Evolutionary conservation across 441 rosid species (phyloP), one percentile per base, ranked within the genome.

Genomic region (Gossypium aridum): DNA sequence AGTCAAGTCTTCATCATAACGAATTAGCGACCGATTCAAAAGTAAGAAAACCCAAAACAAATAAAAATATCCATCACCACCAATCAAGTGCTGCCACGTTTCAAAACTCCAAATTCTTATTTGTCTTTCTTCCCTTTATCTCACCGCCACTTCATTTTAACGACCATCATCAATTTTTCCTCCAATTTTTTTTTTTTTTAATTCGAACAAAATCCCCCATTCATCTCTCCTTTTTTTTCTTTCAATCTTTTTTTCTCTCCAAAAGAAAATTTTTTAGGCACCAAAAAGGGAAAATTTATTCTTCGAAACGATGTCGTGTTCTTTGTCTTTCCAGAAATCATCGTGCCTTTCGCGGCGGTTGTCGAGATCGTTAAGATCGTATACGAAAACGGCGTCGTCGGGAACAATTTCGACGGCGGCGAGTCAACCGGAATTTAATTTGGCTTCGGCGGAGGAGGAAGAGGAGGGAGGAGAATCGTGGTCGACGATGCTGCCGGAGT

Each of bases 401-500:
- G 54, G 31, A 53, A 25, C 17, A 7, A 16, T 51, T 47, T 25
- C 20, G n/a, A 28, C 63, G 20, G 5, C 31, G 57, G 69, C 19
- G 34, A 22, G 1, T 20, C 53, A 4, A 1, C 51, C 2, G 22
- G 60, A 34, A 61, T 16, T 54, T 45, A 10, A 62, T 13, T 64
- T 56, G 31, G 72, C 69, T 16, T 61, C 68, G 2, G 13, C 68
- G 26, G 17, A 13, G 1, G 5, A 73, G 71, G 22, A 54, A 13
- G 79, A 55, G 57, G 54, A 34, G 12, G 56, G 73, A 25, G 73
- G 80, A 9, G 83, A 80, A 6, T 88, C 94, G 13, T 92, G 98
- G 98, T 91, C 87, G 25, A 74, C 75, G 70, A 76, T 94, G 94
- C 78, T 92, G 64, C 97, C 97, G 55, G 98, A 94, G 84, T 74